Base-by-base conservation (phyloP, 169 alveolate species). In the Cryptosporidium xiaoi region DNA sequence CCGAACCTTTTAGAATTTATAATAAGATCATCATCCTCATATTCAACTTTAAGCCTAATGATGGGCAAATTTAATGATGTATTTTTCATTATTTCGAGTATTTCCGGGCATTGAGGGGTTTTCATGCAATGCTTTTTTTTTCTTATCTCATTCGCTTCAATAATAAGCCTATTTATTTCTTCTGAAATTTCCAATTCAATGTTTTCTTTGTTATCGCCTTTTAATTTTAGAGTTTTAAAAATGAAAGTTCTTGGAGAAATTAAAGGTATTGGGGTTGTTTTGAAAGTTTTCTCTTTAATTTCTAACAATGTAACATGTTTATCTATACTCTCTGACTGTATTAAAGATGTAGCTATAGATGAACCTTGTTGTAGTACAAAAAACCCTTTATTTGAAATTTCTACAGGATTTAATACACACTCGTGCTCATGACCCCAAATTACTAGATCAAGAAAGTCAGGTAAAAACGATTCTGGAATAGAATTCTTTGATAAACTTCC, bases 391-490 rank as follows among this genome's bases (percentile, higher is more conserved):
- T 92, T 93, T 50, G 82, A 71, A 65, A 95, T 91, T 82, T 92
- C 92, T 51, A 91, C 93, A 29, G 96, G 92, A 16, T 90, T 83
- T 31, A 96, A 94, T 36, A 93, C 92, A 55, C 97, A 94, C 64
- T 96, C 98, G 92, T 97, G 99, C 83, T 97, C 99, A 91, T 97
- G 99, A 13, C 99, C 98, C 98, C 99, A 96, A 29, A 97, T 90
- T 0, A 95, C 95, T 40, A 97, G 82, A 87, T 97, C 96, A 27
- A 96, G 84, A 84, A 95, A 96, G 13, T 91, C 91, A 3, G 98
- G 98, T 51, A 97, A 91, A 85, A 91, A 90, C 40, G 94, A 93
- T 46, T 96, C 98, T 51, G 94, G 94, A 16, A 96, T 82, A 65
- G 94, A 94, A 83, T 94, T 93, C 84, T 95, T 93, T 65, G 95